A percentile compares a stretch with the other conserved stretches of the same genome.
Conservation (phyloP, 441 rosid species). For the Theobroma grandiflorum region DNA sequence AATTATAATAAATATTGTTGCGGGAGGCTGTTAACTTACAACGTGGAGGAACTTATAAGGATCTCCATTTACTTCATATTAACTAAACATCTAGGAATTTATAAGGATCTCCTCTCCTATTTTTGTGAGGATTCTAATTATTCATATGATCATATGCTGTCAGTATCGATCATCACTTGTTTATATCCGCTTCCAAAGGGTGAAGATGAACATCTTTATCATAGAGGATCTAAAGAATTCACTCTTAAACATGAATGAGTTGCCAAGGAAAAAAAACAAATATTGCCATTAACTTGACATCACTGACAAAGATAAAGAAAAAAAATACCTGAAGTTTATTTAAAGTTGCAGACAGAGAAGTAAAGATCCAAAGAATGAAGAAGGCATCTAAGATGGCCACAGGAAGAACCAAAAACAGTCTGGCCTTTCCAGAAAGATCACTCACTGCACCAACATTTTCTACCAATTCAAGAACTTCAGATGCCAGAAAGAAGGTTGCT, state of each 20-base stretch:
- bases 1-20: neutral
- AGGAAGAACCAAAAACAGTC: slow-evolving; percentile 83
- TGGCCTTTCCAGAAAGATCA: slow-evolving; percentile 93
- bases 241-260: neutral
- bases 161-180: neutral
- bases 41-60: neutral
- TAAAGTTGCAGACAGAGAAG: slow-evolving; percentile 88
- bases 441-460: slow-evolving; percentile 94
- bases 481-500: slow-evolving; percentile 84
- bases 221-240: slow-evolving; percentile 7
- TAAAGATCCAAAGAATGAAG: slow-evolving; percentile 95
- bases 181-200: neutral
- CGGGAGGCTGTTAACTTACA: neutral
- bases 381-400: slow-evolving; percentile 93
- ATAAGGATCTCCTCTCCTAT: neutral
- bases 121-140: neutral
- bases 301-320: slow-evolving; percentile 6
- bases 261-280: slow-evolving; percentile 9
- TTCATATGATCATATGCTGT: neutral
- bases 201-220: neutral
- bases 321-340: slow-evolving; percentile 88
- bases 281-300: neutral
- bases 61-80: neutral
- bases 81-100: neutral
- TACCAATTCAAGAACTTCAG: slow-evolving; percentile 89